phyloP scores from a whole-genome alignment of 129 eudicot genomes.

The Dittrichia graveolens region DNA sequence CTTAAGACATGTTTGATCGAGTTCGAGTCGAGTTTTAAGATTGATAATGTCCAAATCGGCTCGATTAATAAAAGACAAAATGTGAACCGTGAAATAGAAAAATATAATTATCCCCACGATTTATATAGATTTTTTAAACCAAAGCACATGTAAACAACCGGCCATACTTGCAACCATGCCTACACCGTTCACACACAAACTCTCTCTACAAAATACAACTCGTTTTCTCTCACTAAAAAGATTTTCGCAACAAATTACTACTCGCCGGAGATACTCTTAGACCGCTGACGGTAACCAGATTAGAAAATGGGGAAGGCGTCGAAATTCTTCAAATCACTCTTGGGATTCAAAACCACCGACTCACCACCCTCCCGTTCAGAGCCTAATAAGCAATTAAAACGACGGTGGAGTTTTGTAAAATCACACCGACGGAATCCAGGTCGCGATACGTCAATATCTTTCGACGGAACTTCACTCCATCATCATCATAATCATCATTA shows the following conservation, averaged over 20 bases:
- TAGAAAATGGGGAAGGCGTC: conserved; percentile 61
- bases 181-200: neutral
- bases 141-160: conserved; percentile 9
- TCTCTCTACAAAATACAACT: conserved; percentile 1
- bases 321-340: conserved; percentile 58
- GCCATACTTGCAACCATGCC: conserved; percentile 18
- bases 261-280: conserved; percentile 9
- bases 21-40: no score
- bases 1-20: no score
- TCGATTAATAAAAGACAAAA: no score
- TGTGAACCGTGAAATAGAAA: no score
- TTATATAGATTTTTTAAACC: neutral
- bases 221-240: conserved; percentile 20
- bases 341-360: conserved; percentile 51
- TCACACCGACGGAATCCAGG: conserved; percentile 35
- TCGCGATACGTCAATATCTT: neutral
- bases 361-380: conserved; percentile 17
- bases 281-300: neutral
- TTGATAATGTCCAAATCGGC: no score
- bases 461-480: neutral
- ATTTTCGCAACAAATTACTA: conserved; percentile 4
- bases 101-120: neutral
- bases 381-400: conserved; percentile 36
- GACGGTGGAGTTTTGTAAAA: conserved; percentile 63
- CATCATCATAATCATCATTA: neutral